A percentile compares a stretch with the other conserved stretches of the same genome.
phyloP scores from a whole-genome alignment of 257 asterid species.

The Prunella vulgaris region DNA sequence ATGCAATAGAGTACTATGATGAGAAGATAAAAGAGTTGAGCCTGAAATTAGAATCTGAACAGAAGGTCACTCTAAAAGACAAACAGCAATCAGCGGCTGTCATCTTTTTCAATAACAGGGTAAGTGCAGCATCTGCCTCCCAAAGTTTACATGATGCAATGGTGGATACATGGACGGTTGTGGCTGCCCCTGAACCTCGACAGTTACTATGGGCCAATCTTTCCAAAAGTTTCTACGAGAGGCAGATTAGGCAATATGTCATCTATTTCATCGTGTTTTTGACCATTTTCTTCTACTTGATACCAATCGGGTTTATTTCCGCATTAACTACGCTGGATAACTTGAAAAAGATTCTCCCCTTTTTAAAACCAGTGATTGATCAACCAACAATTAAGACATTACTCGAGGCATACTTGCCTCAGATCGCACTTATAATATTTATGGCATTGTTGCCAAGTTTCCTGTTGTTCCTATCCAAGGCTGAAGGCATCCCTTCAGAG shows the following conservation, averaged over 20 bases:
- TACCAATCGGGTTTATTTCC: slow-evolving; percentile 77
- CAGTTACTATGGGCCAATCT: slow-evolving; percentile 78
- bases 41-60: slow-evolving; percentile 64
- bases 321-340: slow-evolving; percentile 84
- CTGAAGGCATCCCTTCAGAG: slow-evolving; percentile 78
- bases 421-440: slow-evolving; percentile 76
- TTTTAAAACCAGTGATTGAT: slow-evolving; percentile 54
- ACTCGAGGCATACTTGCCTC: slow-evolving; percentile 85
- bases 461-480: slow-evolving; percentile 72
- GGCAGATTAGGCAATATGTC: slow-evolving; percentile 50
- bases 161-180: slow-evolving; percentile 76
- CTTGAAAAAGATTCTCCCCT: slow-evolving; percentile 68
- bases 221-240: slow-evolving; percentile 45
- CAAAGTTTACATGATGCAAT: slow-evolving; percentile 72
- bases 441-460: slow-evolving; percentile 75
- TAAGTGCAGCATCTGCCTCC: slow-evolving; percentile 76
- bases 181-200: slow-evolving; percentile 72
- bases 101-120: slow-evolving; percentile 71
- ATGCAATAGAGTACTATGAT: slow-evolving; percentile 68
- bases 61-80: slow-evolving; percentile 66
- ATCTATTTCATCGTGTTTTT: slow-evolving; percentile 61
- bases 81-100: slow-evolving; percentile 69
- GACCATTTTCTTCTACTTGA: slow-evolving; percentile 87
- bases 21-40: slow-evolving; percentile 56
- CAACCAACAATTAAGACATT: slow-evolving; percentile 45